Evolutionary conservation across 495 filamentous ascomycete species (phyloP).

Genomic region (Lichenothelia convexa): DNA sequence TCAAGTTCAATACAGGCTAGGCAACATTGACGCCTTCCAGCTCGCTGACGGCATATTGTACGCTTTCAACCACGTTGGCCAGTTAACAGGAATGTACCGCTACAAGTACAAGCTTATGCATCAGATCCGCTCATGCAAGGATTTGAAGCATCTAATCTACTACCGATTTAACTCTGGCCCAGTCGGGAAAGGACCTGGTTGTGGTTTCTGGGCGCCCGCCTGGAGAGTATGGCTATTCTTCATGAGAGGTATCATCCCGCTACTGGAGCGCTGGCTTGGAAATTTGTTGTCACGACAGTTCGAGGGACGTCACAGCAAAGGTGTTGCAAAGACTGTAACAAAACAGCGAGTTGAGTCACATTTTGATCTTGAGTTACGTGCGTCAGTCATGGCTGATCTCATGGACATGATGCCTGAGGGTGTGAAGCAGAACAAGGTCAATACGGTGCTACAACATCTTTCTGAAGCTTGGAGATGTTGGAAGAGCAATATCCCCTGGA

Average conservation of each 20-base stretch:
- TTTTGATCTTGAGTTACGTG: slow-evolving; percentile 93
- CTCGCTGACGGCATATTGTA: slow-evolving; percentile 96
- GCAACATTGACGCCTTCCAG: slow-evolving; percentile 98
- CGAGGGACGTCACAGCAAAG: slow-evolving; percentile 96
- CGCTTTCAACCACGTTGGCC: slow-evolving; percentile 97
- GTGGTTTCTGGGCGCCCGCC: slow-evolving; percentile 97
- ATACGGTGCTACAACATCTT: slow-evolving; percentile 91
- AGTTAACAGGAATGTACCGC: slow-evolving; percentile 98
- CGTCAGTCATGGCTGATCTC: slow-evolving; percentile 95
- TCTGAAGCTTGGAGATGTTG: slow-evolving; percentile 98
- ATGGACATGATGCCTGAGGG: slow-evolving; percentile 99
- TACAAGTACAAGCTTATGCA: slow-evolving; percentile 99
- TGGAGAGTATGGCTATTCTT: slow-evolving; percentile 99
- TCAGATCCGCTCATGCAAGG: slow-evolving; percentile 97
- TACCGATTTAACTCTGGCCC: slow-evolving; percentile 97
- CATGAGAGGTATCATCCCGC: slow-evolving; percentile 94
- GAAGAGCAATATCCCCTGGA: slow-evolving; percentile 99
- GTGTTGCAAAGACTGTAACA: slow-evolving; percentile 96
- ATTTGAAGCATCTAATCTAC: slow-evolving; percentile 98
- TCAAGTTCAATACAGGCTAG: slow-evolving; percentile 92
- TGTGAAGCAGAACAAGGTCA: slow-evolving; percentile 98
- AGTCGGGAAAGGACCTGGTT: slow-evolving; percentile 94
- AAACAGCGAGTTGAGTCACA: slow-evolving; percentile 99
- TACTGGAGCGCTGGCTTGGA: slow-evolving; percentile 94
- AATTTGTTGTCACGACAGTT: slow-evolving; percentile 95